Percentiles rank a stretch among this genome's conserved stretches.
Conservation (phyloP, 169 alveolate genomes). For the Plasmodium fragile region DNA sequence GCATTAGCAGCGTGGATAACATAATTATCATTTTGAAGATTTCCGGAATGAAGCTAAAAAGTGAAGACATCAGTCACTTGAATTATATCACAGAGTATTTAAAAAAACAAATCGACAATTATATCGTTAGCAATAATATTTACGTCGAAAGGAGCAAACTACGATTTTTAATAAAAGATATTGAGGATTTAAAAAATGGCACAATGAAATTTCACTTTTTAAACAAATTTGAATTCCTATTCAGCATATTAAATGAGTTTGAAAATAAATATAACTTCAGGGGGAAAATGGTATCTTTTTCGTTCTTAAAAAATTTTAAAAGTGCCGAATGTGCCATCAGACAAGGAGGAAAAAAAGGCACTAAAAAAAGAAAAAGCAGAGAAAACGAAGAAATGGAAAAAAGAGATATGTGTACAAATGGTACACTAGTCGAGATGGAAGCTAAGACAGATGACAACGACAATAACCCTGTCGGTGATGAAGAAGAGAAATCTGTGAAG, state of each 20-base stretch:
- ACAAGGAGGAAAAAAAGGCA: not conserved
- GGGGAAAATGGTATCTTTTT: constrained; percentile 10
- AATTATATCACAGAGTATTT: constrained; percentile 41
- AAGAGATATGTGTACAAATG: not conserved
- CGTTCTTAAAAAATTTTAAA: constrained; percentile 29
- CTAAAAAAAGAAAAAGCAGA: not conserved
- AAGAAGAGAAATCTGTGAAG: constrained; percentile 4
- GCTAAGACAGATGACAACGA: not conserved
- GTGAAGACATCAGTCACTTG: constrained; percentile 54
- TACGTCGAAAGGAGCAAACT: constrained; percentile 50
- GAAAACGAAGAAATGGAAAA: not conserved
- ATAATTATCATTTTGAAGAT: constrained; percentile 68
- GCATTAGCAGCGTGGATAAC: constrained; percentile 71
- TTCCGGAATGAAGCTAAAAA: constrained; percentile 57
- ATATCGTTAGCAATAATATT: constrained; percentile 20
- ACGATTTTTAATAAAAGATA: constrained; percentile 68
- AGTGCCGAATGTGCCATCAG: not conserved
- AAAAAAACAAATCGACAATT: constrained; percentile 57
- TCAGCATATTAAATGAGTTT: constrained; percentile 45
- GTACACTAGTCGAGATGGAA: not conserved
- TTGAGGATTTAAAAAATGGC: constrained; percentile 73
- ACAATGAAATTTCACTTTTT: constrained; percentile 75
- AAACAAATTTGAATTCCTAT: constrained; percentile 63
- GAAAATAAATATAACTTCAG: constrained; percentile 46
- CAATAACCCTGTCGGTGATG: not conserved